phyloP scores from a whole-genome alignment of 1,284 basidiomycete genomes.

The Pyrrhoderma noxium region DNA sequence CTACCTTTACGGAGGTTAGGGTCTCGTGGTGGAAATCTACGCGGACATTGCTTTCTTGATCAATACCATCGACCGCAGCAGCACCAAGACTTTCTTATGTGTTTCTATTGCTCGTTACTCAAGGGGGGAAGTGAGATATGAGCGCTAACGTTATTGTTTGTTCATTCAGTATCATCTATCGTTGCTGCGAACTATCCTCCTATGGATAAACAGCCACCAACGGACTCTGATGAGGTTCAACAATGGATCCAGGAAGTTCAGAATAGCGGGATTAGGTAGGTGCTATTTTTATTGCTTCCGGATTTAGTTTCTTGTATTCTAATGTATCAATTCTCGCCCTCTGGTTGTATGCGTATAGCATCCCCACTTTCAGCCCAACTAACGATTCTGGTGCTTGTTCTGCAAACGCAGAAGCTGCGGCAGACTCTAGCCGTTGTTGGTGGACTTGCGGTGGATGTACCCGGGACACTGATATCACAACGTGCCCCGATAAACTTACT shows the following conservation, averaged over 20 bases:
- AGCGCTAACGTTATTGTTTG: constrained; percentile 15
- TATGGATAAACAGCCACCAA: constrained; percentile 61
- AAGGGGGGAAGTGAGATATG: too few species aligned
- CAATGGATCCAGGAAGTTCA: constrained; percentile 63
- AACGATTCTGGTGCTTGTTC: constrained; percentile 50
- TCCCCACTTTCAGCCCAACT: constrained; percentile 46
- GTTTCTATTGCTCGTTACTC: too few species aligned
- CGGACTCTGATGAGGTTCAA: constrained; percentile 61
- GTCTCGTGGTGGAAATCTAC: too few species aligned
- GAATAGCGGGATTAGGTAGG: constrained; percentile 37
- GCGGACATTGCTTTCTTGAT: too few species aligned
- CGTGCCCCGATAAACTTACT: constrained; percentile 64
- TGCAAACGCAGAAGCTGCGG: constrained; percentile 51
- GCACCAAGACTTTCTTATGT: too few species aligned
- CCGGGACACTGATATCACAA: constrained; percentile 57
- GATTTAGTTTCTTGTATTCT: not conserved
- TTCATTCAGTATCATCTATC: constrained; percentile 13
- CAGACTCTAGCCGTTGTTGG: constrained; percentile 61
- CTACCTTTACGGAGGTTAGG: too few species aligned
- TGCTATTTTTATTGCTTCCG: not conserved
- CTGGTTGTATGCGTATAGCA: constrained; percentile 21
- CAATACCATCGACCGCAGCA: too few species aligned
- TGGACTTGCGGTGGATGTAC: constrained; percentile 84
- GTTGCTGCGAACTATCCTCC: constrained; percentile 55
- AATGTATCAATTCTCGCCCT: not conserved